phyloP scores from a whole-genome alignment of 495 filamentous ascomycete species.

The Tuber borchii region DNA sequence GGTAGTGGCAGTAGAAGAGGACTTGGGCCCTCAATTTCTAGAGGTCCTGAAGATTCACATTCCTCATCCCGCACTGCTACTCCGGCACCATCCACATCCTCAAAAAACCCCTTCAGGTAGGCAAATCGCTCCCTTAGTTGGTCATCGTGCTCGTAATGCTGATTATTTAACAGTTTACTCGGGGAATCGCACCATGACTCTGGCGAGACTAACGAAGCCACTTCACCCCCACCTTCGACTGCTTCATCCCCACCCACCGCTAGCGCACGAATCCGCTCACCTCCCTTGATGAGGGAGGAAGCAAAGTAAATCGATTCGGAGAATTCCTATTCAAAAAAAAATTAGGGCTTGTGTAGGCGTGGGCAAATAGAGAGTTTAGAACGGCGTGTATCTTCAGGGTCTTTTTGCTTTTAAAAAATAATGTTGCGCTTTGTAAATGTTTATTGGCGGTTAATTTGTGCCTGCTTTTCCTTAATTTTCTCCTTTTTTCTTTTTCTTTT shows the following conservation, averaged over 20 bases:
- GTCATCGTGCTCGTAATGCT: slow-evolving; percentile 18
- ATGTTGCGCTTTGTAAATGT: slow-evolving; percentile 39
- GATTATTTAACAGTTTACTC: slow-evolving; percentile 29
- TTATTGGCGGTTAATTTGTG: slow-evolving; percentile 29
- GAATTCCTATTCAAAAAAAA: slow-evolving; percentile 11
- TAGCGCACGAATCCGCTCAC: slow-evolving; percentile 48
- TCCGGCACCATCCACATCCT: slow-evolving; percentile 61
- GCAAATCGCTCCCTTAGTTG: slow-evolving; percentile 35
- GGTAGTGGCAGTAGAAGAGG: slow-evolving; percentile 77
- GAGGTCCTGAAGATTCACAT: slow-evolving; percentile 69
- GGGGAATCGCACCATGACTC: slow-evolving; percentile 46
- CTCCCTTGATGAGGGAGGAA: slow-evolving; percentile 26
- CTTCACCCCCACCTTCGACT: slow-evolving; percentile 57
- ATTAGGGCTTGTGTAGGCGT: slow-evolving; percentile 32
- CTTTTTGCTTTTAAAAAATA: slow-evolving; percentile 21
- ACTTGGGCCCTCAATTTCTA: slow-evolving; percentile 53
- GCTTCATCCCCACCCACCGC: slow-evolving; percentile 54
- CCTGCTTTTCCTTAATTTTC: slow-evolving; percentile 22
- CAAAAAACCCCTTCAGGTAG: slow-evolving; percentile 87
- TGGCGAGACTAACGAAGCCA: slow-evolving; percentile 46
- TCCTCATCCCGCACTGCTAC: slow-evolving; percentile 83
- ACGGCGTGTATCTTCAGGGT: slow-evolving; percentile 31
- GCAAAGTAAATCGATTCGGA: slow-evolving; percentile 21
- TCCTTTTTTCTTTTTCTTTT: slow-evolving; percentile 13
- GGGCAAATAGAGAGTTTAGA: slow-evolving; percentile 39